Conservation (phyloP, 768 basidiomycete genomes). For the Leucocoprinus leucothites region DNA sequence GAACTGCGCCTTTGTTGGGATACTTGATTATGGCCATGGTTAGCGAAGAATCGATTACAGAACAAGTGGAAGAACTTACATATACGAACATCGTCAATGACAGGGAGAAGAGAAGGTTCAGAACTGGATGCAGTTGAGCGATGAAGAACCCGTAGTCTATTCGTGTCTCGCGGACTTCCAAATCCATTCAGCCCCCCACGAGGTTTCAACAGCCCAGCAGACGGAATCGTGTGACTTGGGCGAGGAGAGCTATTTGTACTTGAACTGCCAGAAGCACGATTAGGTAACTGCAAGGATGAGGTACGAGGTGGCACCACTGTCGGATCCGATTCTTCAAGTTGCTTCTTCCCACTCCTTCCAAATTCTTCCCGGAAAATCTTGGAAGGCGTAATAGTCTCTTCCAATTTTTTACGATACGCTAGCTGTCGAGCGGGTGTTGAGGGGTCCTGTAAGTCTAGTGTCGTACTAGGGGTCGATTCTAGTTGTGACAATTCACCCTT, state of each 20-base stretch:
- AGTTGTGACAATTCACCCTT: constrained; percentile 68
- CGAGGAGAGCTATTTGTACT: constrained; percentile 24
- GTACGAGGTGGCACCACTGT: constrained; percentile 48
- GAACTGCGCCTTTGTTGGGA: constrained; percentile 30
- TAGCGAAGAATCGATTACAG: constrained; percentile 3
- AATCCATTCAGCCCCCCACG: constrained; percentile 31
- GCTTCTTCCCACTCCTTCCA: constrained; percentile 18
- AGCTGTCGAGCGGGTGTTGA: constrained; percentile 51
- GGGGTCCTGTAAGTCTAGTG: constrained; percentile 66
- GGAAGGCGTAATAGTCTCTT: constrained; percentile 25
- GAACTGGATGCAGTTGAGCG: constrained; percentile 75
- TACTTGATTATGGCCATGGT: constrained; percentile 9
- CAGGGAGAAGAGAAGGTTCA: constrained; percentile 74
- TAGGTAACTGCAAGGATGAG: constrained; percentile 43
- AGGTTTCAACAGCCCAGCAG: constrained; percentile 41
- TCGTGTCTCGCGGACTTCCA: constrained; percentile 21
- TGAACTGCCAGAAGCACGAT: constrained; percentile 24
- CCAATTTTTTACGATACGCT: constrained; percentile 33
- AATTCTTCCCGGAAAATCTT: constrained; percentile 16
- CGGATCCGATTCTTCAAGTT: constrained; percentile 17
- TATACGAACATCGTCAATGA: constrained; percentile 43
- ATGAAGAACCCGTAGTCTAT: constrained; percentile 59
- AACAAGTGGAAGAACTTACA: constrained; percentile 34
- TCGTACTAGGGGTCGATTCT: constrained; percentile 48
- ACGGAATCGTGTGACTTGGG: constrained; percentile 30